These are phyloP conservation scores for Dentipellis sp. DNA, from an alignment of 768 basidiomycete species.

Conservation along the genomic window DNA sequence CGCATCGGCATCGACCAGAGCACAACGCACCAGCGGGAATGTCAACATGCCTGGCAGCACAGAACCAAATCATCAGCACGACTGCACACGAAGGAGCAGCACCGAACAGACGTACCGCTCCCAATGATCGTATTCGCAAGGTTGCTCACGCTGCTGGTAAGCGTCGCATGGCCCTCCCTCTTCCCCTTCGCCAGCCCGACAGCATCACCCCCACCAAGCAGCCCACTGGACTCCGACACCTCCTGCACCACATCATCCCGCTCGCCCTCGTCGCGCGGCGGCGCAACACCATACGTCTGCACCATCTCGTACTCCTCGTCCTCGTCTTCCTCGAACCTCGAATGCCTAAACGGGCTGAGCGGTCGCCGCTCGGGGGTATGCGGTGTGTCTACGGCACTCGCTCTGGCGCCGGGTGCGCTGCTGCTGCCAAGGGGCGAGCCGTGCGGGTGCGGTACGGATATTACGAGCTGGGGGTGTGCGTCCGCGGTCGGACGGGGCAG, in stretches of 20 bases:
- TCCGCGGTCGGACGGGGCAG: not conserved
- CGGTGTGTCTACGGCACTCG: not conserved
- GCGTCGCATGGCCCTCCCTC: constrained; percentile 58
- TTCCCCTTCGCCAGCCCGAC: constrained; percentile 13
- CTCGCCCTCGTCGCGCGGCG: constrained; percentile 20
- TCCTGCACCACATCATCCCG: constrained; percentile 21
- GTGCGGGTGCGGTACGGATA: not conserved
- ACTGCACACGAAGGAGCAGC: not conserved
- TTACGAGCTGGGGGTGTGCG: not conserved
- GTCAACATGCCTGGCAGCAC: constrained; percentile 68
- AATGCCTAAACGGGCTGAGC: not conserved
- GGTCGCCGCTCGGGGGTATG: not conserved
- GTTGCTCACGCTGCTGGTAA: constrained; percentile 68
- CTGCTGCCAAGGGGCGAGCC: not conserved
- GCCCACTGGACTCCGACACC: constrained; percentile 45
- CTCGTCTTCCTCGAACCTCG: constrained; percentile 3
- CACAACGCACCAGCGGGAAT: constrained; percentile 59
- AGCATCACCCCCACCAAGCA: constrained; percentile 38
- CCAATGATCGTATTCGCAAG: constrained; percentile 88
- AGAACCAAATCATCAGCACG: not conserved
- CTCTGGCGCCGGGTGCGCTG: not conserved
- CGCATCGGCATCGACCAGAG: not conserved
- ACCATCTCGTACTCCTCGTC: constrained; percentile 48
- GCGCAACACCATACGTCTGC: constrained; percentile 55
- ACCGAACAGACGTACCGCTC: constrained; percentile 48